Evolutionary conservation across 2,329 filamentous ascomycete species (phyloP).

Genomic region (Pyrenophora tritici-repentis): DNA sequence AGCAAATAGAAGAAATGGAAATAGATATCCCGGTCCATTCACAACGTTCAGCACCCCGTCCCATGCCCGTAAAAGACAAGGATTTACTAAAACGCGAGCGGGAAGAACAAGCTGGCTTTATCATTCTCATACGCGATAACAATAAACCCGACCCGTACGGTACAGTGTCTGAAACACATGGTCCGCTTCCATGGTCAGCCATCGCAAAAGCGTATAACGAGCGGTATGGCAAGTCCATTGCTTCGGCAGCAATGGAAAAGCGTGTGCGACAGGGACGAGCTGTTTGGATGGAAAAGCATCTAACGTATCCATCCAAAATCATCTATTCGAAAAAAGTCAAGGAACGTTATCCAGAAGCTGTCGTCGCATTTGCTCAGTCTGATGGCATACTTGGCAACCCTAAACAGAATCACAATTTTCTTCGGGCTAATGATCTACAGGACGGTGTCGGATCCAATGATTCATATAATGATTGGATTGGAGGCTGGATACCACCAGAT

Average conservation of each 20-base stretch:
- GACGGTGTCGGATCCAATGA: background rate
- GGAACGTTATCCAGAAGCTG: background rate
- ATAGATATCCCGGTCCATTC: background rate
- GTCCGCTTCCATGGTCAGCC: conserved; percentile 5
- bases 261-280: conserved; percentile 11
- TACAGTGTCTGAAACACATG: conserved; percentile 10
- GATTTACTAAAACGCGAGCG: background rate
- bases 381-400: too few relatives aligned
- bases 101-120: conserved; percentile 16
- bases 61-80: background rate
- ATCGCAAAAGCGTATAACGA: conserved; percentile 17
- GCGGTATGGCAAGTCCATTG: conserved; percentile 4
- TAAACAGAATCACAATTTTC: too few relatives aligned
- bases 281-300: conserved; percentile 8
- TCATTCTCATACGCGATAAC: conserved; percentile 21
- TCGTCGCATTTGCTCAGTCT: background rate
- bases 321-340: conserved; percentile 9
- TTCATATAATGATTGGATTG: background rate
- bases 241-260: conserved; percentile 18
- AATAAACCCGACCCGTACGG: conserved; percentile 14
- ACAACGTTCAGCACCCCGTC: background rate
- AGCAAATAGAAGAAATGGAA: background rate
- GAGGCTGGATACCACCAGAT: conserved; percentile 12
- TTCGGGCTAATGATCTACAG: background rate
- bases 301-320: conserved; percentile 10